Evolutionary conservation across 78 protist species (phyloP), one percentile per base, ranked within the genome.

Genomic region (Pelomyxa schiedti): DNA sequence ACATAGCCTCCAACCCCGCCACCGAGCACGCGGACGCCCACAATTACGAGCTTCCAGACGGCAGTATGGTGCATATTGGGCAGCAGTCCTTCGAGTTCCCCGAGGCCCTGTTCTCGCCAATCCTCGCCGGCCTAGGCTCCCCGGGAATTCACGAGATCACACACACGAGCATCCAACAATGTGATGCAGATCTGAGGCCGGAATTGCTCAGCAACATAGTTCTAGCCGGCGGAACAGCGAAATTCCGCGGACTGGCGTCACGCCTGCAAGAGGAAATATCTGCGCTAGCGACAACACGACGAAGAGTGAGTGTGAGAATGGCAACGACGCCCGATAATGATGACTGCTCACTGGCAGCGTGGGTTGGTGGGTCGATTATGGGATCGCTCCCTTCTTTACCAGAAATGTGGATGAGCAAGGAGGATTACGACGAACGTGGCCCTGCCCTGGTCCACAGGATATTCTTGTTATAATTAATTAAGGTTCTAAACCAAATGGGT

Each of bases 341-440:
- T n/a, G n/a, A n/a, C n/a, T n/a, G n/a, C n/a, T n/a, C n/a, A n/a
- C 42, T 66, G 76, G 47, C 78, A 5, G 84, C 69, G 0, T 91
- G 95, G 95, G 78, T 88, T 26, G 95, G 95, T 30, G 95, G 92
- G 6, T 88, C 95, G 16, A 83, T 90, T 28, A 8, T 88, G 16
- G 64, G 90, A 41, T 67, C 87, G 4, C 65, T 86, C 1, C 9
- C 40, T 37, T 36, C 92, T 26, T 88, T 89, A 79, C 64, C 78
- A 29, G 36, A 58, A 22, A 79, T 66, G 76, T 89, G 87, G 90
- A 80, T 91, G 2, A n/a, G 88, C 38, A 66, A 39, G 36, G 52
- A 83, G 42, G 92, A 90, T 8, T 90, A 79, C 66, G 79, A 87
- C 9, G 93, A 90, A 32, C 16, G 16, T 16, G 58, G 58, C 16